A percentile compares a stretch with the other conserved stretches of the same genome.
Conservation (phyloP, 495 filamentous ascomycete species). For the Talaromyces wortmannii region DNA sequence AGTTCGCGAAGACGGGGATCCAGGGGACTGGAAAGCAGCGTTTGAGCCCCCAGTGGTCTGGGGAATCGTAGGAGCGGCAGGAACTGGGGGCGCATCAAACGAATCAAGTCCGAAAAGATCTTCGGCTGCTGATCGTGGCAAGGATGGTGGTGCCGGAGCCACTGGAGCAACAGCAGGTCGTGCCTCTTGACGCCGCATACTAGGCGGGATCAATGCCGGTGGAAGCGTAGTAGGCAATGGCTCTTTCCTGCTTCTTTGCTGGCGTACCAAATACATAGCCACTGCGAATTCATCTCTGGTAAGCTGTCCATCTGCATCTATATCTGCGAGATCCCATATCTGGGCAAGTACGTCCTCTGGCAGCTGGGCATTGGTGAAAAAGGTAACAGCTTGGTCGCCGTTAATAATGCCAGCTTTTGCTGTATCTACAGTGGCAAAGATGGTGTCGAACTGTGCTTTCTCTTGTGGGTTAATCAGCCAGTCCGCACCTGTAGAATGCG, state of each 20-base stretch:
- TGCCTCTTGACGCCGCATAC: conserved; percentile 62
- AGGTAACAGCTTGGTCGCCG: conserved; percentile 90
- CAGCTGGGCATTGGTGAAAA: conserved; percentile 87
- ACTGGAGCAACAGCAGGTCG: conserved; percentile 45
- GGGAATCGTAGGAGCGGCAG: conserved; percentile 46
- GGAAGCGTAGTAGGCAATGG: conserved; percentile 69
- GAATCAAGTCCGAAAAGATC: conserved; percentile 76
- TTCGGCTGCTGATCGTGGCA: conserved; percentile 61
- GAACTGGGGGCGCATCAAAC: conserved; percentile 34
- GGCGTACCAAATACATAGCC: conserved; percentile 92
- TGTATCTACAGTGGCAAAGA: conserved; percentile 78
- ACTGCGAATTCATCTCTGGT: conserved; percentile 90
- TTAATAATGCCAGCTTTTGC: conserved; percentile 73
- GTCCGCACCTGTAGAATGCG: conserved; percentile 60
- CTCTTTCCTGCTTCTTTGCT: conserved; percentile 70
- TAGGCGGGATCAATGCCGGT: conserved; percentile 77
- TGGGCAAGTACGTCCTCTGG: conserved; percentile 87
- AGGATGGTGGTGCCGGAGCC: conserved; percentile 19
- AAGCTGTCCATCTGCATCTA: conserved; percentile 80
- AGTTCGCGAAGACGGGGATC: conserved; percentile 28
- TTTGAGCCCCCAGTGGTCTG: conserved; percentile 66
- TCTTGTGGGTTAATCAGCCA: conserved; percentile 81
- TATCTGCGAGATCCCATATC: conserved; percentile 96
- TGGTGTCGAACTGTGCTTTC: conserved; percentile 76
- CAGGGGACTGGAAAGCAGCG: conserved; percentile 25